phyloP scores from a whole-genome alignment of 2,329 filamentous ascomycete genomes.

The Epichloe gansuensis region DNA sequence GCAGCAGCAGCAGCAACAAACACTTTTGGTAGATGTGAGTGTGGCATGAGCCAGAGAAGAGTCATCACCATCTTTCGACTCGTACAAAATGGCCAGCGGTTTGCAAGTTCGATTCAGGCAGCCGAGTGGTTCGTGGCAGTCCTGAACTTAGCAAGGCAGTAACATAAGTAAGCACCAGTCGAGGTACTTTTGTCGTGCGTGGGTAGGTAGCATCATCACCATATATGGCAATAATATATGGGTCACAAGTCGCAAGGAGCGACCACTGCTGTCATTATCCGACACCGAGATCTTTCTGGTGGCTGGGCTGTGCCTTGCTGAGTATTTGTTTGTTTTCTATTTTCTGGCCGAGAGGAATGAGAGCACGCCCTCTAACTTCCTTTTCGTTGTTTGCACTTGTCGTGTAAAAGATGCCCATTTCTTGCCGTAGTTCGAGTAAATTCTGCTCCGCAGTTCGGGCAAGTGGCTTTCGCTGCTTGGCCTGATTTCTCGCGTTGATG shows the following conservation, averaged over 20 bases:
- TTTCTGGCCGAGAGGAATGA: background rate
- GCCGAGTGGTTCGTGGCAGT: background rate
- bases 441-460: conserved; percentile 82
- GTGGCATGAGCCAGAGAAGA: background rate
- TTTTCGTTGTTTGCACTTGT: conserved; percentile 71
- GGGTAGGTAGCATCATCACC: background rate
- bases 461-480: conserved; percentile 76
- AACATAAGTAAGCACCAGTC: background rate
- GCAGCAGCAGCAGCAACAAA: too few relatives aligned
- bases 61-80: background rate
- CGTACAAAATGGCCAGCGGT: background rate
- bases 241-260: background rate
- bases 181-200: background rate
- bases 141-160: background rate
- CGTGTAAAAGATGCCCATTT: conserved; percentile 75
- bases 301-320: background rate
- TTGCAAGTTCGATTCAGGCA: background rate
- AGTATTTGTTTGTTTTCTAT: background rate
- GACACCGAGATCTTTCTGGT: background rate
- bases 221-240: background rate
- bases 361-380: background rate
- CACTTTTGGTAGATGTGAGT: background rate
- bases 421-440: conserved; percentile 82
- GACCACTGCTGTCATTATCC: background rate
- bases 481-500: conserved; percentile 94